Evolutionary conservation across 1,284 basidiomycete genomes (phyloP).

Genomic region (Rugiboletus extremiorientalis): DNA sequence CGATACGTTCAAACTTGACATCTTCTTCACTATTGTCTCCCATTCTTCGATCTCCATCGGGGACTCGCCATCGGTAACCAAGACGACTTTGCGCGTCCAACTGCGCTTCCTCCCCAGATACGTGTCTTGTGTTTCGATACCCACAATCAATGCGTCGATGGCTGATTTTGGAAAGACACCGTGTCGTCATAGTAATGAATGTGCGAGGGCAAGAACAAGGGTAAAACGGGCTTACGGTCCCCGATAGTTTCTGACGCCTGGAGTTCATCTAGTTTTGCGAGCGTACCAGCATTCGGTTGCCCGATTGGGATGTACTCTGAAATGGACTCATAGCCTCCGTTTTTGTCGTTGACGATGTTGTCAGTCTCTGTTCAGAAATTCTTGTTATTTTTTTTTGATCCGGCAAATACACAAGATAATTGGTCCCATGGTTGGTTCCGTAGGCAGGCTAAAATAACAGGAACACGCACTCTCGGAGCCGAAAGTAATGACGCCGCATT

Average conservation of each 20-base stretch:
- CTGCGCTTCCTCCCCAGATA: slow-evolving; percentile 64
- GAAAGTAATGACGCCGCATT: slow-evolving; percentile 84
- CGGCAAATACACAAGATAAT: not conserved
- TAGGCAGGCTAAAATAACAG: not conserved
- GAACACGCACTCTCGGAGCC: slow-evolving; percentile 67
- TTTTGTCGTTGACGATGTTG: slow-evolving; percentile 65
- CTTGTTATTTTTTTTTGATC: not conserved
- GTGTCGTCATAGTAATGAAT: not conserved
- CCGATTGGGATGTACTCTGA: slow-evolving; percentile 77
- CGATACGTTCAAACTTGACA: slow-evolving; percentile 57
- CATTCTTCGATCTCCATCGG: slow-evolving; percentile 72
- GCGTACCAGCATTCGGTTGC: slow-evolving; percentile 73
- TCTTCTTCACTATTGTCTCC: slow-evolving; percentile 69
- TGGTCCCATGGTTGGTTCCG: not conserved
- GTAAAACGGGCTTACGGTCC: slow-evolving; percentile 55
- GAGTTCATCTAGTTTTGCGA: slow-evolving; percentile 71
- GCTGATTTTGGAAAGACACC: slow-evolving; percentile 46
- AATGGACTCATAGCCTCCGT: slow-evolving; percentile 76
- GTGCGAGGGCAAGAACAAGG: not conserved
- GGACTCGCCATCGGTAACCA: slow-evolving; percentile 81
- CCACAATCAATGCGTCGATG: slow-evolving; percentile 85
- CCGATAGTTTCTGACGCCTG: slow-evolving; percentile 60
- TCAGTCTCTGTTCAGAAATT: slow-evolving; percentile 53
- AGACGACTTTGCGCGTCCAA: slow-evolving; percentile 80
- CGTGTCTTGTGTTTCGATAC: slow-evolving; percentile 70